phyloP scores from a whole-genome alignment of 2,329 filamentous ascomycete genomes.

The Fusarium dimerum region DNA sequence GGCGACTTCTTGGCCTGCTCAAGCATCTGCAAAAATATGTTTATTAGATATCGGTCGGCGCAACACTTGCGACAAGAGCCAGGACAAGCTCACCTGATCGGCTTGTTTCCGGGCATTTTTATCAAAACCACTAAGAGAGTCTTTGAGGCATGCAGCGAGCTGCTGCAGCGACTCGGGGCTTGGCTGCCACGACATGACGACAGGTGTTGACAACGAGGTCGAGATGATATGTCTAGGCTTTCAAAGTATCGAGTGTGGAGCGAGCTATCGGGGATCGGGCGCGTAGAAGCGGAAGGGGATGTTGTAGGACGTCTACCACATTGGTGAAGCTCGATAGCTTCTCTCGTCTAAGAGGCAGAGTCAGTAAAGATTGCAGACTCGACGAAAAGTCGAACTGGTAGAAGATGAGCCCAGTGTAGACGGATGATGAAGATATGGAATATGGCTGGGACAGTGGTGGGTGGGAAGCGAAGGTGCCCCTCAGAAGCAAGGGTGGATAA shows the following conservation, averaged over 20 bases:
- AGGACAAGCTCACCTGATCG: constrained; percentile 65
- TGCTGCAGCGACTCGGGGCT: constrained; percentile 83
- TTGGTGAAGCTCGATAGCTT: constrained; percentile 28
- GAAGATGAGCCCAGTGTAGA: too few relatives aligned
- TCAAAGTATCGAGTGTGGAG: constrained; percentile 8
- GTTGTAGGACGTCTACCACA: constrained; percentile 24
- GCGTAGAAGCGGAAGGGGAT: constrained; percentile 15
- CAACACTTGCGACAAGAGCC: constrained; percentile 11
- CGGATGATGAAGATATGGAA: constrained; percentile 6
- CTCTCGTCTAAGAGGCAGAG: constrained; percentile 18
- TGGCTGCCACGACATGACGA: constrained; percentile 89
- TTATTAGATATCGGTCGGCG: constrained; percentile 21
- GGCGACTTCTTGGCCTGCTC: constrained; percentile 83
- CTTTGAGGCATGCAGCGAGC: constrained; percentile 84
- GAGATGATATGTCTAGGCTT: too few relatives aligned
- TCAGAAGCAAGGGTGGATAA: constrained; percentile 29
- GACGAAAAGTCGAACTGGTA: too few relatives aligned
- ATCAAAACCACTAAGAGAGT: constrained; percentile 86
- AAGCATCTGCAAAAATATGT: constrained; percentile 70
- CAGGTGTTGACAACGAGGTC: constrained; percentile 5
- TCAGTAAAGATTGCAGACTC: constrained; percentile 4
- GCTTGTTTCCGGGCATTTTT: constrained; percentile 83
- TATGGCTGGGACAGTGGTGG: constrained; percentile 19
- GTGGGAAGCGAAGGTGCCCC: constrained; percentile 32
- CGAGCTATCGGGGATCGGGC: constrained; percentile 8